phyloP scores from a whole-genome alignment of 1,284 basidiomycete species.

The Cystobasidium sp. region DNA sequence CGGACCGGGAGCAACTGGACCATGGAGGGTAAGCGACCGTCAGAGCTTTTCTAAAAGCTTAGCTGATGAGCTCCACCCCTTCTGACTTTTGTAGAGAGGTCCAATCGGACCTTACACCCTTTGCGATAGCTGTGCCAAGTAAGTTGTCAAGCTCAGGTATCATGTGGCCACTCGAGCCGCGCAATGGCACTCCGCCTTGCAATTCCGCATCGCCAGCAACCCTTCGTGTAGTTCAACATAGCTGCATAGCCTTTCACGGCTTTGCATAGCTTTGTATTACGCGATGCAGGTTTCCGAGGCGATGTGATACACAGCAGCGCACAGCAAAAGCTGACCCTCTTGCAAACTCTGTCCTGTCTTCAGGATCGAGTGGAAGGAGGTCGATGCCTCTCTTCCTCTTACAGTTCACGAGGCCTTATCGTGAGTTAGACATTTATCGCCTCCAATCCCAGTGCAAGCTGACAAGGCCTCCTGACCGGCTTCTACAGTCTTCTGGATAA shows the following conservation, averaged over 20 bases:
- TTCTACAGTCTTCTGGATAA: constrained; percentile 37
- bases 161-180: background rate
- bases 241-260: background rate
- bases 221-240: background rate
- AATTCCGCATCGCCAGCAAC: too few species aligned
- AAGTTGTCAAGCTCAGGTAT: background rate
- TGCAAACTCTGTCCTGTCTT: background rate
- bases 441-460: background rate
- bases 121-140: constrained; percentile 31
- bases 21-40: constrained; percentile 25
- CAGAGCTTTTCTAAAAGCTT: background rate
- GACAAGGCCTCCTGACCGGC: background rate
- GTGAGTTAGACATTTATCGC: constrained; percentile 24
- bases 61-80: background rate
- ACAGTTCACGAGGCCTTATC: constrained; percentile 38
- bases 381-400: background rate
- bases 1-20: constrained; percentile 30
- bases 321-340: background rate
- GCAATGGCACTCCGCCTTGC: background rate
- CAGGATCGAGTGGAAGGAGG: constrained; percentile 23
- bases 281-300: too few species aligned
- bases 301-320: background rate
- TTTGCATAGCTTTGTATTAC: background rate
- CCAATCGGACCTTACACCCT: constrained; percentile 38
- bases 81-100: constrained; percentile 5